Conservation (phyloP, 495 filamentous ascomycete species). For the Rostrohypoxylon terebratum region DNA sequence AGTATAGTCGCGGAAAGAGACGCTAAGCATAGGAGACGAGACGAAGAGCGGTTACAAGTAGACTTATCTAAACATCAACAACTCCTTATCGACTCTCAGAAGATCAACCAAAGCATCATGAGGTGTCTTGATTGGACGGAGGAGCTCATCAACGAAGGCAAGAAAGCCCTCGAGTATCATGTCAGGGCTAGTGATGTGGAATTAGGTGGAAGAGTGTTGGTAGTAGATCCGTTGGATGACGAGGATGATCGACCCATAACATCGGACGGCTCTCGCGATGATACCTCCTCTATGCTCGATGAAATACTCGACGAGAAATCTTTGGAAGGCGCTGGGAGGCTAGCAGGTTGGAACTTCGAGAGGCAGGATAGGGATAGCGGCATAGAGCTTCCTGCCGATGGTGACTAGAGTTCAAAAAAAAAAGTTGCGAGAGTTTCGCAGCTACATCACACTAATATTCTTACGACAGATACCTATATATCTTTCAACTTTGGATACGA, state of each 20-base stretch:
- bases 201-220: conserved; percentile 84
- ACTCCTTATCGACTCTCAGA: conserved; percentile 86
- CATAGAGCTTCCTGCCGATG: conserved; percentile 59
- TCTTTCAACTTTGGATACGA: conserved; percentile 40
- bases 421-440: conserved; percentile 10
- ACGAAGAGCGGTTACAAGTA: conserved; percentile 80
- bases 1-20: conserved; percentile 57
- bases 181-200: conserved; percentile 82
- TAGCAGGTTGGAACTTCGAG: conserved; percentile 50
- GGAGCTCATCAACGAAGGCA: conserved; percentile 86
- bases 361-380: conserved; percentile 66
- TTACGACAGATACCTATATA: conserved; percentile 32
- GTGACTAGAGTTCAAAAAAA: conserved; percentile 37
- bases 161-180: conserved; percentile 84
- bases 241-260: conserved; percentile 55
- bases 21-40: conserved; percentile 64
- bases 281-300: conserved; percentile 34
- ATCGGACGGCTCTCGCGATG: conserved; percentile 35
- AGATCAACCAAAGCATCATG: conserved; percentile 92
- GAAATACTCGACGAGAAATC: conserved; percentile 36
- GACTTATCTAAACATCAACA: conserved; percentile 92
- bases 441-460: conserved; percentile 26
- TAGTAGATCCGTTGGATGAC: conserved; percentile 75
- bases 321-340: conserved; percentile 19
- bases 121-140: conserved; percentile 89